These are phyloP conservation scores for Botrytis tulipae DNA, from an alignment of 2,329 filamentous ascomycete genomes.

Conservation along the genomic window DNA sequence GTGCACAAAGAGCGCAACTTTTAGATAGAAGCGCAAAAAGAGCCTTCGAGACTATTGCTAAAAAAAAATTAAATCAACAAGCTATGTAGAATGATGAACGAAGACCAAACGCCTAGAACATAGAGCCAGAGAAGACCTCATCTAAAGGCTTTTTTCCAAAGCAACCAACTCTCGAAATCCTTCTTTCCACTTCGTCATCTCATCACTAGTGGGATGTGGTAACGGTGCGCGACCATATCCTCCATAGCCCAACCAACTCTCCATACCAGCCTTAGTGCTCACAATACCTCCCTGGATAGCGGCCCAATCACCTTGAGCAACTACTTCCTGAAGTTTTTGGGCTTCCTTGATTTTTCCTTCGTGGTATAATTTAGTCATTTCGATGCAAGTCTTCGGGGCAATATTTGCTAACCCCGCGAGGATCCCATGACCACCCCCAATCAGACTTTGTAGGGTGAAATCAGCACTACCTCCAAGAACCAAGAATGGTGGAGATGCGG, in stretches of 20 bases:
- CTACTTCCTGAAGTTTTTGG: slow-evolving; percentile 58
- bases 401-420: slow-evolving; percentile 72
- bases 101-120: neutral
- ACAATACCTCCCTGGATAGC: slow-evolving; percentile 68
- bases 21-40: neutral
- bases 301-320: slow-evolving; percentile 67
- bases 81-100: neutral
- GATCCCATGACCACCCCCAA: slow-evolving; percentile 68
- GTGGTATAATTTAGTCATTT: slow-evolving; percentile 58
- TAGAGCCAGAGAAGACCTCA: neutral
- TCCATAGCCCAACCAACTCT: slow-evolving; percentile 65
- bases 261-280: slow-evolving; percentile 64
- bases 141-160: slow-evolving; percentile 42
- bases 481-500: slow-evolving; percentile 52
- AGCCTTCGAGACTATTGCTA: neutral
- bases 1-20: neutral
- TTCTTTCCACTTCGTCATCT: slow-evolving; percentile 53
- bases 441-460: slow-evolving; percentile 68
- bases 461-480: slow-evolving; percentile 72
- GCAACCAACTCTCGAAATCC: slow-evolving; percentile 53
- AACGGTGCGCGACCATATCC: slow-evolving; percentile 49
- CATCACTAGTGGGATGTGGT: slow-evolving; percentile 50
- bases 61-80: neutral
- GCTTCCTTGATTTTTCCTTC: slow-evolving; percentile 60
- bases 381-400: slow-evolving; percentile 62